Evolutionary conservation across 2,329 filamentous ascomycete genomes (phyloP), one percentile per base, ranked within the genome.

Genomic region (Paecilomyces fulvus): DNA sequence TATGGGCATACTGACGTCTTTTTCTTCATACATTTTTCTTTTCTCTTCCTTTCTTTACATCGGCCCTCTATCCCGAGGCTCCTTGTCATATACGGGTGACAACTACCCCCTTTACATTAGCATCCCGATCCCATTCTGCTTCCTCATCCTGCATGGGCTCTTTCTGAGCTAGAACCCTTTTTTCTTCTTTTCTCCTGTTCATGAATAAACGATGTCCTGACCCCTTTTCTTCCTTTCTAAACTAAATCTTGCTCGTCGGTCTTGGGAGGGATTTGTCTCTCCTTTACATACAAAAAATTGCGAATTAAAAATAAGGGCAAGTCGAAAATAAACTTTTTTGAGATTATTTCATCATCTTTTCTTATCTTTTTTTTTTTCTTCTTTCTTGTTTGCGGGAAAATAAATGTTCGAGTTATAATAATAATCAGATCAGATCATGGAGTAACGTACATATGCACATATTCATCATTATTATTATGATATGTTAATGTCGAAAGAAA

Each of bases 161-260:
- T 53, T 53, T 33, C 48, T 3, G 48, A 49, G 48, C 48, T 8
- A 49, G 21, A 21, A 20, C 25, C 12, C 10, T 12, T 49, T 48
- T 10, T 20, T 48, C 6, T 12, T 53, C n/a, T 7, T 17, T 48
- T 21, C 14, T 28, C 25, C 37, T 49, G 28, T 53, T 33, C 30
- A 46, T 52, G 23, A 48, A 56, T 53, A 55, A 49, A 52, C 28
- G 49, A 37, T 8, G 30, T 33, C 37, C 28, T 48, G 43, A 14
- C 49, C 21, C 21, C 37, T 14, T 31, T 23, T 30, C 50, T 49
- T 54, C 30, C 10, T 31, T 43, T 33, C 30, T 46, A 25, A 30
- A 53, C 17, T 14, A n/a, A 17, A 53, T 33, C 31, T n/a, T 43
- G 4, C n/a, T 43, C 17, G 37, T 43, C 37, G 9, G 14, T 17